These are phyloP conservation scores for Russula earlei DNA, from an alignment of 768 basidiomycete species.

Conservation along the genomic window DNA sequence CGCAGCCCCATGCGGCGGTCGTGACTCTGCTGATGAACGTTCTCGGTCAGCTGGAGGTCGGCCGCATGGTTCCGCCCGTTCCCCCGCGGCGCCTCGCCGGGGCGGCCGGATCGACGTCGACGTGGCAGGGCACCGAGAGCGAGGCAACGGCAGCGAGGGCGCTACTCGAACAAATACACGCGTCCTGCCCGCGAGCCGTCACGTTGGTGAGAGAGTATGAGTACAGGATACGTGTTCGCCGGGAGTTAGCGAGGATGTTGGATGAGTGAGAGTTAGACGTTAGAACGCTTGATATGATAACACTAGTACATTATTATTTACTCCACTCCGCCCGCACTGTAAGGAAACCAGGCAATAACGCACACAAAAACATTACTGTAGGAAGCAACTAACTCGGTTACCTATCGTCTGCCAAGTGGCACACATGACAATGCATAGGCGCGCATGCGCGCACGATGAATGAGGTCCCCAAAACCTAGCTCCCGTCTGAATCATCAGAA, in stretches of 20 bases:
- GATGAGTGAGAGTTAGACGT: slow-evolving; percentile 11
- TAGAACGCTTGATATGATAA: neutral
- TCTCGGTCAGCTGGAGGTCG: slow-evolving; percentile 40
- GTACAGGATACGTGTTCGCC: slow-evolving; percentile 39
- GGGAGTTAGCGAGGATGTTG: slow-evolving; percentile 10
- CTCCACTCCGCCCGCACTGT: slow-evolving; percentile 1
- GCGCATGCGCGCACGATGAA: neutral
- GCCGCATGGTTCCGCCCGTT: slow-evolving; percentile 39
- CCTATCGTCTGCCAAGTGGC: neutral
- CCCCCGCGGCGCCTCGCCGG: slow-evolving; percentile 17
- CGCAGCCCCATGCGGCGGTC: slow-evolving; percentile 51
- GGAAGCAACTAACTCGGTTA: neutral
- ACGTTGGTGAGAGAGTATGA: slow-evolving; percentile 38
- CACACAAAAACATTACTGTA: slow-evolving; percentile 1
- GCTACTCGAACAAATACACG: slow-evolving; percentile 15
- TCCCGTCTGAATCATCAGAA: slow-evolving; percentile 61
- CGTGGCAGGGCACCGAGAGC: slow-evolving; percentile 7
- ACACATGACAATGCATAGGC: neutral
- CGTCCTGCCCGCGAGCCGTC: slow-evolving; percentile 30
- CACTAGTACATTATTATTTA: slow-evolving; percentile 22
- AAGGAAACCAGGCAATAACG: neutral
- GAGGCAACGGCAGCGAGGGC: neutral
- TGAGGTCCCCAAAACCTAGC: slow-evolving; percentile 21
- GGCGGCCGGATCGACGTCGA: slow-evolving; percentile 19
- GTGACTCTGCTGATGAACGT: slow-evolving; percentile 40